A percentile compares a stretch with the other conserved stretches of the same genome.
Conservation (phyloP, 352 stramenopile genomes). For the Globisporangium canariense region DNA sequence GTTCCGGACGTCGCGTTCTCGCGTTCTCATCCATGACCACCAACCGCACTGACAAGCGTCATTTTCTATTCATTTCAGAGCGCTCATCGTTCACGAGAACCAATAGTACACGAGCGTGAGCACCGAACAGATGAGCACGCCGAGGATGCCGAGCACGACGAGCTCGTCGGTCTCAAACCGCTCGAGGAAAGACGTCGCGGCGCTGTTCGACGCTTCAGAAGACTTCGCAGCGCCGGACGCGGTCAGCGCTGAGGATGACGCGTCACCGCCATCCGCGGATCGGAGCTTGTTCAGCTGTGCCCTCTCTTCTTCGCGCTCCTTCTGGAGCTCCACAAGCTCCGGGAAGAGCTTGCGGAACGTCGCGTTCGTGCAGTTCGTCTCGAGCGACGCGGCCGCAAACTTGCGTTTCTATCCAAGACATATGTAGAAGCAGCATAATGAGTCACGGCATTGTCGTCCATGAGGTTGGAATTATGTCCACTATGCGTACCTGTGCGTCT, state of each 20-base stretch:
- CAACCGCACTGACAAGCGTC: neutral
- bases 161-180: conserved; percentile 20
- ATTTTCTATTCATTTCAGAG: neutral
- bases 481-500: conserved; percentile 44
- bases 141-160: conserved; percentile 16
- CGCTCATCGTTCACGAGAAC: conserved; percentile 12
- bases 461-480: neutral
- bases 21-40: neutral
- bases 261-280: neutral
- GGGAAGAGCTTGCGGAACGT: conserved; percentile 89
- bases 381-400: conserved; percentile 75
- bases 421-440: neutral
- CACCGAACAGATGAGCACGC: conserved; percentile 22
- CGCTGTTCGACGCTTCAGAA: neutral
- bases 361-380: conserved; percentile 75
- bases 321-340: conserved; percentile 80
- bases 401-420: conserved; percentile 56
- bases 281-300: conserved; percentile 33
- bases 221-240: neutral
- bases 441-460: neutral
- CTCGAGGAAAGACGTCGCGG: conserved; percentile 9
- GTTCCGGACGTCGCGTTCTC: neutral
- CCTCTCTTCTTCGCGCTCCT: conserved; percentile 45
- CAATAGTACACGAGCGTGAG: conserved; percentile 16
- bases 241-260: neutral